Percentiles rank a stretch among this genome's conserved stretches.
These are phyloP conservation scores for Pythium folliculosum DNA, from an alignment of 352 stramenopile genomes.

Conservation along the genomic window DNA sequence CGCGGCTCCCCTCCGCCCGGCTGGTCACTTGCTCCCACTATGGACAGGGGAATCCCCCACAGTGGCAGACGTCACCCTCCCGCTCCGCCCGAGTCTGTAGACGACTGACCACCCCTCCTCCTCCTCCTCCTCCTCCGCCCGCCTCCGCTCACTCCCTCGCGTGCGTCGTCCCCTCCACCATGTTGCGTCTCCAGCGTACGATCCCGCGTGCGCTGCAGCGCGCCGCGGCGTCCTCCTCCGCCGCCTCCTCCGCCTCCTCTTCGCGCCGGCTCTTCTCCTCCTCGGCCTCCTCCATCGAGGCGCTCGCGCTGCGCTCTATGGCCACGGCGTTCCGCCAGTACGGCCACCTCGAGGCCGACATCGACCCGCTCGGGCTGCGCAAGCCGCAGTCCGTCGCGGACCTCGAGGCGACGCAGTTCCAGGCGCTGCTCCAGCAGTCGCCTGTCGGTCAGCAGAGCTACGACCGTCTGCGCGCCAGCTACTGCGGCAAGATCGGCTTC, in stretches of 20 bases:
- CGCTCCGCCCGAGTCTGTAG: conserved; percentile 6
- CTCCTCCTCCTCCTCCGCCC: not conserved
- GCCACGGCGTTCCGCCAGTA: conserved; percentile 70
- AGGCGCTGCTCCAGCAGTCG: conserved; percentile 42
- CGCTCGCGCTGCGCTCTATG: conserved; percentile 70
- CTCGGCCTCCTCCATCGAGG: conserved; percentile 45
- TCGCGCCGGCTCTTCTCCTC: conserved; percentile 36
- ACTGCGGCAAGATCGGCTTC: conserved; percentile 81
- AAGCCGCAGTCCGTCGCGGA: conserved; percentile 37
- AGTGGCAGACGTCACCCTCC: not conserved
- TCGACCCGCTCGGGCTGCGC: conserved; percentile 62
- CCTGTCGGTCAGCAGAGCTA: conserved; percentile 53
- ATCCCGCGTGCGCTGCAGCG: conserved; percentile 34
- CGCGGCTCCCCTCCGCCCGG: not conserved
- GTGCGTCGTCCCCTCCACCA: conserved; percentile 13
- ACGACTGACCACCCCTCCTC: conserved; percentile 6
- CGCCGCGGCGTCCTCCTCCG: conserved; percentile 16
- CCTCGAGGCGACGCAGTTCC: conserved; percentile 49
- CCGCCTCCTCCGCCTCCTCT: not conserved
- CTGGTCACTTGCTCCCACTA: conserved; percentile 10
- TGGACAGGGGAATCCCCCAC: not conserved
- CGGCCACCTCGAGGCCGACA: conserved; percentile 72
- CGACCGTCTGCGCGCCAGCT: conserved; percentile 56
- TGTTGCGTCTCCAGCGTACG: conserved; percentile 60
- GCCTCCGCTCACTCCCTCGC: not conserved